A percentile compares a stretch with the other conserved stretches of the same genome.
Evolutionary conservation across 371 early-diverging fungal species (phyloP).

Genomic region (Lichtheimia hyalospora): DNA sequence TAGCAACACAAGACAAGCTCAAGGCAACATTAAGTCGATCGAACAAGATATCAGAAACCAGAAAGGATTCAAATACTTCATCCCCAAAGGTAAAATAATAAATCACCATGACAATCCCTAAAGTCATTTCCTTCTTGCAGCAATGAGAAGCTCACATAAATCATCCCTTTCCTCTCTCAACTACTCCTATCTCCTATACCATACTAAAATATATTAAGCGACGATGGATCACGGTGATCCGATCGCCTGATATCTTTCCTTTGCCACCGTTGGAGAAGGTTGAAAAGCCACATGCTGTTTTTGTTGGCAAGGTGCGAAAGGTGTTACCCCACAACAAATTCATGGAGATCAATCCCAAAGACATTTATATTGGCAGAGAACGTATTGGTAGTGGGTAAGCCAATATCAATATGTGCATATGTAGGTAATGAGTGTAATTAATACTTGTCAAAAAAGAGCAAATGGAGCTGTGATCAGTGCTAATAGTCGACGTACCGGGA

Average conservation of each 20-base stretch:
- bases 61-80: no score
- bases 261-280: slow-evolving; percentile 33
- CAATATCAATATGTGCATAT: neutral
- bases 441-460: slow-evolving; percentile 12
- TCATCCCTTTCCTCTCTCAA: neutral
- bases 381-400: slow-evolving; percentile 51
- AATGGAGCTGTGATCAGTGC: slow-evolving; percentile 35
- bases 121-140: neutral
- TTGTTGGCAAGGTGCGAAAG: slow-evolving; percentile 46
- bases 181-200: neutral
- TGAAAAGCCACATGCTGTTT: slow-evolving; percentile 29
- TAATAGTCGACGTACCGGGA: slow-evolving; percentile 18
- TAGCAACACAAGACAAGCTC: no score
- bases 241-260: slow-evolving; percentile 33
- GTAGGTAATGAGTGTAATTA: neutral
- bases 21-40: no score
- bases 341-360: slow-evolving; percentile 40
- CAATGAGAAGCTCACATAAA: neutral
- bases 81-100: neutral
- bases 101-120: neutral
- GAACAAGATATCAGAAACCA: no score
- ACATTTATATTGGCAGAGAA: slow-evolving; percentile 31
- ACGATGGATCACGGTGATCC: slow-evolving; percentile 46
- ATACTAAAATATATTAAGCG: slow-evolving; percentile 9
- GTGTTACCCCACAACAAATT: slow-evolving; percentile 40